These are phyloP conservation scores for Iris pallida DNA, from an alignment of 116 monocot genomes.

Conservation along the genomic window DNA sequence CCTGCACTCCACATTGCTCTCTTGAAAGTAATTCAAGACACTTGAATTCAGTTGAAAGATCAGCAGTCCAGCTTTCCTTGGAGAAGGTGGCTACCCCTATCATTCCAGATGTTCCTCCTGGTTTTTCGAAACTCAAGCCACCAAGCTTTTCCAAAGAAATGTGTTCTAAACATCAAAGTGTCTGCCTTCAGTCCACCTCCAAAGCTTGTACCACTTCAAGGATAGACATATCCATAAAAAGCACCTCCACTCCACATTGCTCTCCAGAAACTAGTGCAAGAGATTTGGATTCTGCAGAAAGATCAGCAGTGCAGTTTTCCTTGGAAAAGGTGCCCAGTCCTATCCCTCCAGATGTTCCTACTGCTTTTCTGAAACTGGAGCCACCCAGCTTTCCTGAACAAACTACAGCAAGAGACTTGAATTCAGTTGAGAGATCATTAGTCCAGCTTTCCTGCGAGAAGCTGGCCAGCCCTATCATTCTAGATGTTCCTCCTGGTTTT, in stretches of 20 bases:
- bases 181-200: not conserved
- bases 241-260: no score
- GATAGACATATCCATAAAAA: no score
- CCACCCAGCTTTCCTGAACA: no score
- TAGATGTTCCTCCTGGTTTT: slow-evolving; percentile 6
- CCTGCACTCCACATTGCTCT: not conserved
- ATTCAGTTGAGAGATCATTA: not conserved
- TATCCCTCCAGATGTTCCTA: not conserved
- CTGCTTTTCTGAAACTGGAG: no score
- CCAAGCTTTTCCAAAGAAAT: not conserved
- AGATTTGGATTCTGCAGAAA: no score
- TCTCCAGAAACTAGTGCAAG: no score
- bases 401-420: not conserved
- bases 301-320: no score
- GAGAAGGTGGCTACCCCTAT: not conserved
- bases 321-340: not conserved
- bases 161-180: not conserved
- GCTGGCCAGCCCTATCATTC: not conserved
- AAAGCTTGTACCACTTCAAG: not conserved
- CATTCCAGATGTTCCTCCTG: slow-evolving; percentile 6
- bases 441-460: not conserved
- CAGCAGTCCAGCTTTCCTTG: not conserved
- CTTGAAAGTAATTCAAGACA: not conserved
- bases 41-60: not conserved
- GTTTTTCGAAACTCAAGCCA: not conserved